A percentile compares a stretch with the other conserved stretches of the same genome.
phyloP scores from a whole-genome alignment of 2,329 filamentous ascomycete species.

The Amylocarpus encephaloides region DNA sequence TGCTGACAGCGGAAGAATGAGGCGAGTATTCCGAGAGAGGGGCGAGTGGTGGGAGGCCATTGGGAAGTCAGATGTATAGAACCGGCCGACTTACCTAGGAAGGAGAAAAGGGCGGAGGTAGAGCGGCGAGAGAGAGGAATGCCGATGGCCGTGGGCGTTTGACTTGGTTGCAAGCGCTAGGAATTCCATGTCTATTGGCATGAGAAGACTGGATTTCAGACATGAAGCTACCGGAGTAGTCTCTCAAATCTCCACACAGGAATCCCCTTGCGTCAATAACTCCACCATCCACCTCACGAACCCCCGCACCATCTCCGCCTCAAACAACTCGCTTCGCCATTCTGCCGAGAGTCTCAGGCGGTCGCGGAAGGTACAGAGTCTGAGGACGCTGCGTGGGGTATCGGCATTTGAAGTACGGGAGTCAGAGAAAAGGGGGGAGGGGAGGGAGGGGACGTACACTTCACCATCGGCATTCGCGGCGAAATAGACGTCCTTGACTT shows the following conservation, averaged over 20 bases:
- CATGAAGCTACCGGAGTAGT: not conserved
- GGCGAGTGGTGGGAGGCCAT: too few relatives aligned
- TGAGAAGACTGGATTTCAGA: too few relatives aligned
- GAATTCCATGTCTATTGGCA: too few relatives aligned
- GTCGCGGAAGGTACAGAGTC: conserved; percentile 18
- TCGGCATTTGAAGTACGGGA: too few relatives aligned
- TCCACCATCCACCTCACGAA: conserved; percentile 14
- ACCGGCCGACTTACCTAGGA: too few relatives aligned
- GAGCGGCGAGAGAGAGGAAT: too few relatives aligned
- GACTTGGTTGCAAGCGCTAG: too few relatives aligned
- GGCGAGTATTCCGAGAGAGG: too few relatives aligned
- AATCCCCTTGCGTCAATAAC: not conserved
- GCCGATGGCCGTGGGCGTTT: too few relatives aligned
- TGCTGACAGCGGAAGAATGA: too few relatives aligned
- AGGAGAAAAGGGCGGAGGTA: too few relatives aligned
- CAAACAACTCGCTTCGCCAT: conserved; percentile 18
- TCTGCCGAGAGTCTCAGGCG: conserved; percentile 14
- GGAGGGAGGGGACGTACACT: not conserved
- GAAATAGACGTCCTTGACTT: conserved; percentile 17
- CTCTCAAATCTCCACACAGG: not conserved
- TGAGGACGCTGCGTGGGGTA: conserved; percentile 17
- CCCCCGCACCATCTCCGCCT: conserved; percentile 1
- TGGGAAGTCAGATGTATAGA: too few relatives aligned
- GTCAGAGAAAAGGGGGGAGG: not conserved
- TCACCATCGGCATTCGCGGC: conserved; percentile 18